Conservation (phyloP, 768 basidiomycete genomes). For the Trametes elegans region DNA sequence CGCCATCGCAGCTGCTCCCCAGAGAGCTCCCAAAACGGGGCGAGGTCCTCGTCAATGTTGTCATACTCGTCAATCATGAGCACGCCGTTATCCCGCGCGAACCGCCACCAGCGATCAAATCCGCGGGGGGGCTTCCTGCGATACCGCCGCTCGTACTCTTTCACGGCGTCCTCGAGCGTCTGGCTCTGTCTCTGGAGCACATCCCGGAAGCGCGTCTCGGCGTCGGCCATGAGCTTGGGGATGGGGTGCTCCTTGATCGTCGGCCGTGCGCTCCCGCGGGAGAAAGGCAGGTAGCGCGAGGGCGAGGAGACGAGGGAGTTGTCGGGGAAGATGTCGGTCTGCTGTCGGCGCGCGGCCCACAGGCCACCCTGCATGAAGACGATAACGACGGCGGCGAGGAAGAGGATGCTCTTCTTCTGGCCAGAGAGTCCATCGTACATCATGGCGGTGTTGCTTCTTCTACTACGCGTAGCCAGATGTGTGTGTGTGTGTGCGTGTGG, state of each 20-base stretch:
- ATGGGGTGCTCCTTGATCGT: slow-evolving; percentile 69
- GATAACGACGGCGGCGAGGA: slow-evolving; percentile 27
- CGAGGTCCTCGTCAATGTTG: slow-evolving; percentile 71
- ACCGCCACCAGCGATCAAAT: slow-evolving; percentile 89
- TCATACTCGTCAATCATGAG: slow-evolving; percentile 92
- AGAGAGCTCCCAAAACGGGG: slow-evolving; percentile 77
- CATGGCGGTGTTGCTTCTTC: background rate
- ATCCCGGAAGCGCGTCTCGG: slow-evolving; percentile 66
- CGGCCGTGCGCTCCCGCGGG: slow-evolving; percentile 14
- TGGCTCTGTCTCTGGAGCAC: slow-evolving; percentile 75
- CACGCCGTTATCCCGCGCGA: slow-evolving; percentile 68
- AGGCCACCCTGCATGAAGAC: slow-evolving; percentile 35
- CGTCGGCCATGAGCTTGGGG: slow-evolving; percentile 77
- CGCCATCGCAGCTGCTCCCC: slow-evolving; percentile 72
- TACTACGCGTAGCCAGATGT: too few relatives aligned
- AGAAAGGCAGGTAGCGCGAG: slow-evolving; percentile 25
- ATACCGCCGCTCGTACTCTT: slow-evolving; percentile 80
- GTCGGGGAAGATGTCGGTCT: slow-evolving; percentile 25
- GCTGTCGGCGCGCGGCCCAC: slow-evolving; percentile 29
- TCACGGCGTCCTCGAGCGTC: slow-evolving; percentile 73
- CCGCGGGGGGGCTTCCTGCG: slow-evolving; percentile 79
- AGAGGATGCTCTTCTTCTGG: slow-evolving; percentile 28
- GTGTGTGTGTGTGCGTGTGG: too few relatives aligned
- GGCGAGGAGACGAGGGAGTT: slow-evolving; percentile 23
- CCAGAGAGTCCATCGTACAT: slow-evolving; percentile 27